A percentile compares a stretch with the other conserved stretches of the same genome.
Conservation (phyloP, 2,329 filamentous ascomycete genomes). For the Diaporthe sp. region DNA sequence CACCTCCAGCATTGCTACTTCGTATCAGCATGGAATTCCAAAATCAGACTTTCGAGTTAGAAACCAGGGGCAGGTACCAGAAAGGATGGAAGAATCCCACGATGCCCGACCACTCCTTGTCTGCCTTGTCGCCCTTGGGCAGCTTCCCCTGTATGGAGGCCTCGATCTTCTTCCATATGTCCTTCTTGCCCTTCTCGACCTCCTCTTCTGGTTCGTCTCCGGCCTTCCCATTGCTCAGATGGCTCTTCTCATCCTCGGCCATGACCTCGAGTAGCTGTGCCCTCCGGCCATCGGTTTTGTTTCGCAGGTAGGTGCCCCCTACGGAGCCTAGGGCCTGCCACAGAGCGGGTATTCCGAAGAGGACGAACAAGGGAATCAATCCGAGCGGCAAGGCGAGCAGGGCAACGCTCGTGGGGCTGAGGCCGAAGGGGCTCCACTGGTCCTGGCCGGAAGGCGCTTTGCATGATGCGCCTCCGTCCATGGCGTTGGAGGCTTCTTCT, state of each 20-base stretch:
- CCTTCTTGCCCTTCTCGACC: constrained; percentile 58
- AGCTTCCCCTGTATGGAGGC: constrained; percentile 54
- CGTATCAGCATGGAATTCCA: constrained; percentile 37
- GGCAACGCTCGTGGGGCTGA: constrained; percentile 47
- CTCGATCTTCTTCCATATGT: constrained; percentile 80
- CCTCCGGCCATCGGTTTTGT: constrained; percentile 73
- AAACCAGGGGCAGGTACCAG: constrained; percentile 72
- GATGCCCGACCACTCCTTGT: constrained; percentile 82
- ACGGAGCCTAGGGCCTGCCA: constrained; percentile 55
- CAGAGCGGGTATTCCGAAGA: constrained; percentile 54
- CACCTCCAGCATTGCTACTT: constrained; percentile 90
- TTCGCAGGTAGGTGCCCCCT: constrained; percentile 73
- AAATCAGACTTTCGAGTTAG: too few species aligned
- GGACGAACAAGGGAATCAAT: constrained; percentile 50
- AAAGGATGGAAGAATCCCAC: constrained; percentile 99
- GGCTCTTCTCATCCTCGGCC: constrained; percentile 56
- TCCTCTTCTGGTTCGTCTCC: constrained; percentile 48
- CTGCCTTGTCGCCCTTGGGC: constrained; percentile 56
- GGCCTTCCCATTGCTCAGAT: constrained; percentile 49
- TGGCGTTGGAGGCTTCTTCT: constrained; percentile 46
- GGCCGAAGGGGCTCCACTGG: constrained; percentile 48
- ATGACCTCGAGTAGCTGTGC: constrained; percentile 68
- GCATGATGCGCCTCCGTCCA: constrained; percentile 43
- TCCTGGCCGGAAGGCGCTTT: constrained; percentile 46
- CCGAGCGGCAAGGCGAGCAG: constrained; percentile 47